Conservation (phyloP, 257 asterid species). For the Echium plantagineum region DNA sequence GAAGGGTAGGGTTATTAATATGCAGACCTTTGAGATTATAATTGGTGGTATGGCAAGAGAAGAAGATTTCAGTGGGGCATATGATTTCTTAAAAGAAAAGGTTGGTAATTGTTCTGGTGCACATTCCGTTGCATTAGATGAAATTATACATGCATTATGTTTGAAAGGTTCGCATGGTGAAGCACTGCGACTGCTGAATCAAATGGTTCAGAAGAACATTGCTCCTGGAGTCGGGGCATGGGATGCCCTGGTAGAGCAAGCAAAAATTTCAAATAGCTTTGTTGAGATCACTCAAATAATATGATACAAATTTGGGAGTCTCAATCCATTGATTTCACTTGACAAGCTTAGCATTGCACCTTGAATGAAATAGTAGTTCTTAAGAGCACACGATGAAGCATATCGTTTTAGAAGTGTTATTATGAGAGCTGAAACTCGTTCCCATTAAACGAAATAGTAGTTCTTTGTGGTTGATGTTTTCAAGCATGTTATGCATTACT, state of each 20-base stretch:
- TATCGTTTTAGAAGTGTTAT: too few relatives aligned
- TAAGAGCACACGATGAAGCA: too few relatives aligned
- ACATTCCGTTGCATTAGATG: constrained; percentile 18
- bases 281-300: constrained; percentile 9
- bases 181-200: constrained; percentile 24
- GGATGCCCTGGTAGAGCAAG: constrained; percentile 19
- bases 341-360: neutral
- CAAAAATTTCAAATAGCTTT: constrained; percentile 9
- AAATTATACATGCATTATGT: constrained; percentile 22
- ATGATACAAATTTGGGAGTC: too few relatives aligned
- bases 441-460: too few relatives aligned
- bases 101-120: constrained; percentile 18
- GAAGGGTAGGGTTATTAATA: constrained; percentile 26
- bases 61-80: constrained; percentile 28
- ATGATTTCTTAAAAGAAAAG: constrained; percentile 26
- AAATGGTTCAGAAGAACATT: constrained; percentile 15
- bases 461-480: too few relatives aligned
- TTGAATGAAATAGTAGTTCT: too few relatives aligned
- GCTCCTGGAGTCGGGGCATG: constrained; percentile 22
- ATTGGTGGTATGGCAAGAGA: constrained; percentile 17
- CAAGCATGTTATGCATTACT: too few relatives aligned
- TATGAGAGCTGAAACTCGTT: too few relatives aligned
- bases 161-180: constrained; percentile 17
- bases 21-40: constrained; percentile 21
- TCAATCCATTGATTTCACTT: neutral